Evolutionary conservation across 2,329 filamentous ascomycete species (phyloP).

Genomic region (Tolypocladium amazonense): DNA sequence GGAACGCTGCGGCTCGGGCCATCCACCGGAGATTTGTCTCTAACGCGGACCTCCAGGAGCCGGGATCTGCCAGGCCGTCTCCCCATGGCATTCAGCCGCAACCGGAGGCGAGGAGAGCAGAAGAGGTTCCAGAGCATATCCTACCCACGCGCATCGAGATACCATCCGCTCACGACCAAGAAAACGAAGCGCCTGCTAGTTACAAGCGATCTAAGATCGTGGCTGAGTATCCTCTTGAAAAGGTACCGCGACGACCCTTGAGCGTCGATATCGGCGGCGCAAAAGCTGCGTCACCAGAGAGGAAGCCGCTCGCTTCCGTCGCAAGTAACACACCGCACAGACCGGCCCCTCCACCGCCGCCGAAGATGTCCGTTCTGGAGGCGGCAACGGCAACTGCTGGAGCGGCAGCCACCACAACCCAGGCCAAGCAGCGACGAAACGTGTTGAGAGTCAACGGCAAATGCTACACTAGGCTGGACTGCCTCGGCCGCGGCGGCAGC

Average conservation of each 20-base stretch:
- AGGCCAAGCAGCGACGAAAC: slow-evolving; percentile 65
- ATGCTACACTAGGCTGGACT: slow-evolving; percentile 79
- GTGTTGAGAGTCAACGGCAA: slow-evolving; percentile 86
- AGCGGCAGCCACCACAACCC: slow-evolving; percentile 64
- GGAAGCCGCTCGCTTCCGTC: slow-evolving; percentile 43
- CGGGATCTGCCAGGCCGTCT: slow-evolving; percentile 18
- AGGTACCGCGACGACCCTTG: slow-evolving; percentile 40
- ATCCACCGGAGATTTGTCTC: slow-evolving; percentile 29
- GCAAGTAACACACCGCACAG: slow-evolving; percentile 64
- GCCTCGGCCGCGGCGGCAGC: slow-evolving; percentile 84
- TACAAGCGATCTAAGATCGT: slow-evolving; percentile 53
- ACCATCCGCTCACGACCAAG: slow-evolving; percentile 63
- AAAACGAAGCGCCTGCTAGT: slow-evolving; percentile 67
- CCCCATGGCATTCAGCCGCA: slow-evolving; percentile 12
- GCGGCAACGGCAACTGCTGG: slow-evolving; percentile 78
- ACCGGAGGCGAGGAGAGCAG: slow-evolving; percentile 10
- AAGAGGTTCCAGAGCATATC: slow-evolving; percentile 7
- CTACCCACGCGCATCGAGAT: slow-evolving; percentile 35
- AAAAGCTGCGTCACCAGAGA: slow-evolving; percentile 38
- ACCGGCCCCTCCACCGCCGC: slow-evolving; percentile 70
- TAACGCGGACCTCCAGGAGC: slow-evolving; percentile 22
- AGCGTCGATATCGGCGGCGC: slow-evolving; percentile 29
- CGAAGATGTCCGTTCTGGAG: slow-evolving; percentile 95
- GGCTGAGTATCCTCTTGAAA: slow-evolving; percentile 43
- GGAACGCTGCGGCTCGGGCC: slow-evolving; percentile 31